phyloP scores from a whole-genome alignment of 106 monocot genomes.

The Allium fistulosum region DNA sequence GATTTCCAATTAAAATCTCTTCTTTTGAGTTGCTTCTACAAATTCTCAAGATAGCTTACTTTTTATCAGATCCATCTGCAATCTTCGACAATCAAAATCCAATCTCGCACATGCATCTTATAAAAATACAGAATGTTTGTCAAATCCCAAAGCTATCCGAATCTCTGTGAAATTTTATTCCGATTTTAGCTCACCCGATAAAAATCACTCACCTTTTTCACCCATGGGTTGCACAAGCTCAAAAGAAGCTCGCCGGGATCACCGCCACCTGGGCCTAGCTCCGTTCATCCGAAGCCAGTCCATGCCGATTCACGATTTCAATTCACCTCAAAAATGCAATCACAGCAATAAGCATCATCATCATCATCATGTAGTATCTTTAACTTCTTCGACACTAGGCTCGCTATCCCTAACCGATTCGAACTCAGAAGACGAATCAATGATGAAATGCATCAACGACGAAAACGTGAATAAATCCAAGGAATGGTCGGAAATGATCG shows the following conservation, averaged over 20 bases:
- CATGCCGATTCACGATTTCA: slow-evolving; percentile 16
- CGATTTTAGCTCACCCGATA: neutral
- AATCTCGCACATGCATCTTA: neutral
- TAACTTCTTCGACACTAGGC: slow-evolving; percentile 54
- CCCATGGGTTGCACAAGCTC: slow-evolving; percentile 80
- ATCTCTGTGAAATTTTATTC: neutral
- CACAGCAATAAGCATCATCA: neutral
- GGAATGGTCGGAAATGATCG: slow-evolving; percentile 25
- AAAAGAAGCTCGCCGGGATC: slow-evolving; percentile 30
- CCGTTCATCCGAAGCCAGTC: slow-evolving; percentile 29
- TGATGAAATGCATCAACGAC: slow-evolving; percentile 19
- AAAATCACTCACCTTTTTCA: neutral
- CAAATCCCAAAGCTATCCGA: neutral
- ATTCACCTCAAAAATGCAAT: neutral
- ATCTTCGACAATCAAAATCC: neutral
- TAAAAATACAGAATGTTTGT: neutral
- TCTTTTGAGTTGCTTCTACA: neutral
- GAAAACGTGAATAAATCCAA: neutral
- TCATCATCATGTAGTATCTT: slow-evolving; percentile 31
- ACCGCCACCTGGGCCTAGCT: slow-evolving; percentile 4
- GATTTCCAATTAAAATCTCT: neutral
- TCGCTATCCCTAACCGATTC: slow-evolving; percentile 22
- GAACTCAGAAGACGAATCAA: slow-evolving; percentile 13
- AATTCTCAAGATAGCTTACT: neutral
- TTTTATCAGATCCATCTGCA: neutral